Percentiles rank a stretch among this genome's conserved stretches.
Evolutionary conservation across 2,329 filamentous ascomycete species (phyloP).

Genomic region (Fusarium nygamai): DNA sequence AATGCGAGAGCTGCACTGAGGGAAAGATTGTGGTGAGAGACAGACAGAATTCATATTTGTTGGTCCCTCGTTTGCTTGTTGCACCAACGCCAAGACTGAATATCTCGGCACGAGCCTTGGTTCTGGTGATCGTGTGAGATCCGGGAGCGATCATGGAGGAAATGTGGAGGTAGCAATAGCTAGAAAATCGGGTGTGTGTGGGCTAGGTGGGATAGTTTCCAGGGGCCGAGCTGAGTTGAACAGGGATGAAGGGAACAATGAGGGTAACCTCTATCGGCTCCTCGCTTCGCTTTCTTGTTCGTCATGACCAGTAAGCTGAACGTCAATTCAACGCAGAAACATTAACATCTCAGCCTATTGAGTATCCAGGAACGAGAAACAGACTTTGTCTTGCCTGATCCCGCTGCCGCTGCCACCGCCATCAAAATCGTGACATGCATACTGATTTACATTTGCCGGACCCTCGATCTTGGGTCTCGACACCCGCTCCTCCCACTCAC

Average conservation of each 20-base stretch:
- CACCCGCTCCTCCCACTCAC: slow-evolving; percentile 9
- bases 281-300: background rate
- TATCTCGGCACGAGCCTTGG: background rate
- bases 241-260: background rate
- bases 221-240: background rate
- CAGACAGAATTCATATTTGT: background rate
- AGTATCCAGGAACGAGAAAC: background rate
- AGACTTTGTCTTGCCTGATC: slow-evolving; percentile 1
- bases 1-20: slow-evolving; percentile 20
- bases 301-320: background rate
- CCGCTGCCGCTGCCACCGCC: slow-evolving; percentile 22
- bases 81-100: background rate
- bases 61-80: background rate
- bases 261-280: background rate
- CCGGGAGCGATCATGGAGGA: slow-evolving; percentile 4
- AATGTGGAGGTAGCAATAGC: slow-evolving; percentile 4
- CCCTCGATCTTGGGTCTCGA: background rate
- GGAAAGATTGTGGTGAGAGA: background rate
- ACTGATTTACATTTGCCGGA: slow-evolving; percentile 7
- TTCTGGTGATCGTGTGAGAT: background rate
- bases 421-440: slow-evolving; percentile 9
- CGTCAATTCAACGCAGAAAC: background rate
- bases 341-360: background rate
- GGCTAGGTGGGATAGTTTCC: too few species aligned
- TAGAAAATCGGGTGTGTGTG: too few species aligned